phyloP scores from a whole-genome alignment of 768 basidiomycete species.

The Suillus paluster region DNA sequence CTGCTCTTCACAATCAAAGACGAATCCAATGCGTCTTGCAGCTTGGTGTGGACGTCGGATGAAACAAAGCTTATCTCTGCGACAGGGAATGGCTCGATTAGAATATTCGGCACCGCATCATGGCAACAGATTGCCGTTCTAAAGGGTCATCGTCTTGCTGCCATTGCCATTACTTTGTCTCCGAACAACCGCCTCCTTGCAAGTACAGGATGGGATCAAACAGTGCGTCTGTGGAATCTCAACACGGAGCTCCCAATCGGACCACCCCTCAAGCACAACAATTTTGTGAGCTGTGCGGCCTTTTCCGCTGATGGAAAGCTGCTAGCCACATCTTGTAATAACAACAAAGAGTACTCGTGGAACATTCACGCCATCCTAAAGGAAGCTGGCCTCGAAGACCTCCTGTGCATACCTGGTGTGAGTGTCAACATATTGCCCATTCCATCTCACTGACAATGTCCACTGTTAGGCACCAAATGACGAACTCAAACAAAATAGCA shows the following conservation, averaged over 20 bases:
- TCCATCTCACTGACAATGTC: neutral
- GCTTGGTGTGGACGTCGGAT: neutral
- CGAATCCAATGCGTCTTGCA: neutral
- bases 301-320: constrained; percentile 31
- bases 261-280: constrained; percentile 27
- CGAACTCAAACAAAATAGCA: neutral
- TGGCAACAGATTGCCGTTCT: constrained; percentile 9
- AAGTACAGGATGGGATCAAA: constrained; percentile 33
- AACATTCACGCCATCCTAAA: neutral
- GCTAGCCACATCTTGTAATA: neutral
- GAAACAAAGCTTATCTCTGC: neutral
- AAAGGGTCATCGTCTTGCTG: constrained; percentile 26
- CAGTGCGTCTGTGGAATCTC: constrained; percentile 35
- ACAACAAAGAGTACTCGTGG: neutral
- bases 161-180: constrained; percentile 30
- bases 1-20: constrained; percentile 4
- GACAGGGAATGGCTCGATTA: neutral
- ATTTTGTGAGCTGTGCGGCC: constrained; percentile 26
- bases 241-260: constrained; percentile 24
- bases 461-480: no score
- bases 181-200: constrained; percentile 31
- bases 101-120: neutral
- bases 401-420: neutral
- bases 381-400: no score
- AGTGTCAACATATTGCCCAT: neutral